Base-by-base conservation (phyloP, 768 basidiomycete genomes). In the Suillus cothurnatus region DNA sequence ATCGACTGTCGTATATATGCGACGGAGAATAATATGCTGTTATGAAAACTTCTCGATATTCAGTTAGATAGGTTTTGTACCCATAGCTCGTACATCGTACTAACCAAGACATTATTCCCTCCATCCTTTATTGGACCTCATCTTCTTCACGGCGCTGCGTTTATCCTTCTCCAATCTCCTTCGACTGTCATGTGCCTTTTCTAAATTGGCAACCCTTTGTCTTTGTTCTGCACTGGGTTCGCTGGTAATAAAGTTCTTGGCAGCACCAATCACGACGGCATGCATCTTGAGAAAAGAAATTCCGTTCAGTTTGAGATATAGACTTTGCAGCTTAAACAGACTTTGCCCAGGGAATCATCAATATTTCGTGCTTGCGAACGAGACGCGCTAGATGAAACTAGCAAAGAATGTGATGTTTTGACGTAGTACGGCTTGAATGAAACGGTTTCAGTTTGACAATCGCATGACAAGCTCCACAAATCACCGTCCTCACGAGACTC, bases 341-440 rank as follows among this genome's bases (percentile, higher is more conserved):
- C 92, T 81, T 92, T 93, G 6, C 77, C 68, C 47, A 94, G 78
- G 67, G 88, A 90, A 63, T 93, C 90, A 12, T 89, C 85, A 21
- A 92, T 76, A 67, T 93, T 94, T 70, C 88, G 86, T 2, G 89
- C 78, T 71, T 94, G 93, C 12, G 92, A 92, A n/a, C 93, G 89
- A 67, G 86, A 84, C 2, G 82, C 76, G 1, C 84, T 88, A 0
- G 91, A 93, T 8, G 89, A 88, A 63, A 94, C 80, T 36, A 92
- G 77, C 41, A 94, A 80, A 6, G 88, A 86, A 60, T 87, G 79
- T 0, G 89, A 83, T 2, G 92, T 92, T n/a, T 85, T 79, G 1
- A 86, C 86, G 63, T 89, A 91, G 74, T 86, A 79, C 0, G 87
- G 81, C 92, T 93, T 73, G 6, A 52, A 64, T 59, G 38, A 23